A percentile compares a stretch with the other conserved stretches of the same genome.
Evolutionary conservation across 208 protist genomes (phyloP).

Genomic region (Phytomonas sp.): DNA sequence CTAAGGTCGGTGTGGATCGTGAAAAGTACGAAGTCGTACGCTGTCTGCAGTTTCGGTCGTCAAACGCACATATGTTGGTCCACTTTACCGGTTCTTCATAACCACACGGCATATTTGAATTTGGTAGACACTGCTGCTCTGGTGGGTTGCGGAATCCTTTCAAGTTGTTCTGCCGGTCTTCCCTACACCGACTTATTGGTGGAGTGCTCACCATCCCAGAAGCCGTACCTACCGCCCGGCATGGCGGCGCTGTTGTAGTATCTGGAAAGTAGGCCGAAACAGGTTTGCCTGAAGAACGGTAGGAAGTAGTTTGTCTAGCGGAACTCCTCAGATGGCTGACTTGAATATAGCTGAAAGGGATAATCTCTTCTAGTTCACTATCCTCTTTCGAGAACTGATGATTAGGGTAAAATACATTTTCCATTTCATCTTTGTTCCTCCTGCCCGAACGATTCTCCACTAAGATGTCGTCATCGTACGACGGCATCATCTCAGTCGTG

Average conservation of each 20-base stretch:
- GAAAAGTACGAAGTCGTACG: not conserved
- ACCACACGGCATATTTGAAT: not conserved
- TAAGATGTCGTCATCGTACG: not conserved
- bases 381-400: not conserved
- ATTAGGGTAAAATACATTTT: not conserved
- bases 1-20: constrained; percentile 23
- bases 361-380: not conserved
- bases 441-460: not conserved
- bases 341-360: not conserved
- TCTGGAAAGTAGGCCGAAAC: not conserved
- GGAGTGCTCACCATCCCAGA: not conserved
- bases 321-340: not conserved
- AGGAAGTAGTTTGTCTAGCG: not conserved
- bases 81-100: not conserved
- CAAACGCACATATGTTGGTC: not conserved
- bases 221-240: not conserved
- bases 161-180: not conserved
- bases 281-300: not conserved
- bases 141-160: not conserved
- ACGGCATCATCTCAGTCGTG: not conserved
- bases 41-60: not conserved
- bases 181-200: not conserved
- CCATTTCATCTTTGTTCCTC: not conserved
- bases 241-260: not conserved
- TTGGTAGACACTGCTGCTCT: not conserved